Evolutionary conservation across 345 rosid species (phyloP).

Genomic region (Rhizophora apiculata): DNA sequence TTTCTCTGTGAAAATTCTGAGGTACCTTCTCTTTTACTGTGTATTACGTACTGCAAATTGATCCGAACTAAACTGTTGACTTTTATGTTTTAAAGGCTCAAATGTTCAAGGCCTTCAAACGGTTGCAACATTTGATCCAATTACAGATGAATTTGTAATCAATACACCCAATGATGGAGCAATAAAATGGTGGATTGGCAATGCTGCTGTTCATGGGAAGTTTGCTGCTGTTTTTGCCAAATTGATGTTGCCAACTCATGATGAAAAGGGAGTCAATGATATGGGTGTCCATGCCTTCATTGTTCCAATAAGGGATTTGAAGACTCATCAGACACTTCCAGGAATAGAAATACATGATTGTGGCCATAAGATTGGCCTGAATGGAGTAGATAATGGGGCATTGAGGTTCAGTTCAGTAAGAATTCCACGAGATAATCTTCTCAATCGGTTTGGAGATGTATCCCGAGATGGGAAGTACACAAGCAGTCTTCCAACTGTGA

Average conservation of each 20-base stretch:
- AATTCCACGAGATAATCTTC: conserved; percentile 93
- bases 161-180: conserved; percentile 93
- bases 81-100: conserved; percentile 51
- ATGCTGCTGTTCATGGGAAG: conserved; percentile 98
- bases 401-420: conserved; percentile 78
- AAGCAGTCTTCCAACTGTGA: conserved; percentile 86
- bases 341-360: conserved; percentile 95
- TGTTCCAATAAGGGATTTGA: conserved; percentile 84
- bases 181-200: conserved; percentile 99
- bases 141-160: conserved; percentile 72
- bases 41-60: neutral
- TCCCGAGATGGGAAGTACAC: conserved; percentile 90
- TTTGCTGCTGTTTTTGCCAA: conserved; percentile 92
- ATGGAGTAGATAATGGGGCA: conserved; percentile 98
- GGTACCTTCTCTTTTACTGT: neutral
- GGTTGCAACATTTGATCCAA: conserved; percentile 76
- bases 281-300: conserved; percentile 99
- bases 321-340: conserved; percentile 77
- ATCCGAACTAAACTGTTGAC: conserved; percentile 7
- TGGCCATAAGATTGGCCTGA: conserved; percentile 91
- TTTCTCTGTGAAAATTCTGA: neutral
- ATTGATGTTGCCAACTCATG: conserved; percentile 84
- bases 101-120: conserved; percentile 98
- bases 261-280: conserved; percentile 61
- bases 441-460: conserved; percentile 95